These are phyloP conservation scores for Trichoderma gamsii DNA, from an alignment of 495 filamentous ascomycete species.

Conservation along the genomic window DNA sequence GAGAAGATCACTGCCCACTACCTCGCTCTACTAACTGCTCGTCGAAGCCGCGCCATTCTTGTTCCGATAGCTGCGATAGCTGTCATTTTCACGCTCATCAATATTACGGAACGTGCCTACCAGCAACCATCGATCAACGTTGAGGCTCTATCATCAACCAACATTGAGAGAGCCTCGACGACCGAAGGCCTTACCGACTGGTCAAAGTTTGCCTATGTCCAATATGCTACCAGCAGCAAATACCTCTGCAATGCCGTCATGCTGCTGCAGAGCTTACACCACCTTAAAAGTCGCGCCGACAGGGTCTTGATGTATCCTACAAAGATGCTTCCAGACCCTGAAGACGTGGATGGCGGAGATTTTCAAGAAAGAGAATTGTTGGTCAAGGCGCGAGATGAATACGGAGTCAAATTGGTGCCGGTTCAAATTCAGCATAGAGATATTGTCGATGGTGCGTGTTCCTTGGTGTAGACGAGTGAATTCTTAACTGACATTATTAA, in stretches of 20 bases:
- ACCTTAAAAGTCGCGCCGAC: constrained; percentile 56
- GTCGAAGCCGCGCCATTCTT: background rate
- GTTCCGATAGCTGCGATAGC: background rate
- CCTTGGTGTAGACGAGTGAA: background rate
- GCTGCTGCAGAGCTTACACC: constrained; percentile 60
- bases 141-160: no score
- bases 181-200: constrained; percentile 36
- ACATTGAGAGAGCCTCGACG: background rate
- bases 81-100: background rate
- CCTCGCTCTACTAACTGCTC: background rate
- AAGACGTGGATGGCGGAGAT: background rate
- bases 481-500: constrained; percentile 16
- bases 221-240: constrained; percentile 62
- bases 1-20: background rate
- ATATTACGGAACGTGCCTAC: background rate
- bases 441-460: constrained; percentile 34
- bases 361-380: constrained; percentile 48
- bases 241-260: constrained; percentile 75
- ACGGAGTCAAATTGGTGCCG: constrained; percentile 55
- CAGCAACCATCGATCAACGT: background rate
- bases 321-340: constrained; percentile 42
- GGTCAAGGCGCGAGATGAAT: constrained; percentile 52
- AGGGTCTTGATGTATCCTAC: constrained; percentile 61
- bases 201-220: constrained; percentile 61
- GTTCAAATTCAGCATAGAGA: constrained; percentile 49